Evolutionary conservation across 2,329 filamentous ascomycete species (phyloP), one percentile per base, ranked within the genome.

Genomic region (Penicillium brevicompactum): DNA sequence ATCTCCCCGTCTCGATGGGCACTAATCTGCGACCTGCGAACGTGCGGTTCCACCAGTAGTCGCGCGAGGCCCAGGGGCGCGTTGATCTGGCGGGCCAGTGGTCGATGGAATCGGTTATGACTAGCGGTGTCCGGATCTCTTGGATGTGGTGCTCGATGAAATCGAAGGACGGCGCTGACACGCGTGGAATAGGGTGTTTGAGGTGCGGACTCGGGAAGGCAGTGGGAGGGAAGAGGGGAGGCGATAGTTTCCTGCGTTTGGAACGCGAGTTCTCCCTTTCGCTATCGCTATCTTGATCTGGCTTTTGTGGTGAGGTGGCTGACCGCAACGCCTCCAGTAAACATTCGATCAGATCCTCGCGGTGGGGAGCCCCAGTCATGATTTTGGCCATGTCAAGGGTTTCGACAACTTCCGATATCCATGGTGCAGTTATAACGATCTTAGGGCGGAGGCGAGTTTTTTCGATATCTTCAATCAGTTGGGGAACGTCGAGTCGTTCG

Each of bases 1-100:
- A 94, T 45, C 89, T 80, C 0, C 94, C 93, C 2, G 94, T 74
- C 71, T 97, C 92, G 3, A 97, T 83, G 0, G 93, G 93, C 0
- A 97, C 90, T 0, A 96, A 82, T 10, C 94, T 82, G 31, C 87
- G 80, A 0, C 94, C 94, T 2, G 80, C 83, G 34, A 96, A 85
- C 0, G 92, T 97, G 52, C 80, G 82, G 10, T 84, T 80, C 10
- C 91, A 79, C 53, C 96, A 85, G 71, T 97, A 96, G 0, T 78
- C 76, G 0, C 87, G 86, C n/a, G 81, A 84, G 8, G 77, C 80
- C 94, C 94, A 99, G 0, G 85, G 84, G 1, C 80, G 79, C 0
- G 80, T 76, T 2, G 77, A 79, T n/a, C 88, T 73, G 0, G 93
- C 92, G 0, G 92, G 91, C 93, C 93, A 97, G 61, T 85, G 74